phyloP scores from a whole-genome alignment of 345 rosid genomes.

The Hibiscus syriacus region DNA sequence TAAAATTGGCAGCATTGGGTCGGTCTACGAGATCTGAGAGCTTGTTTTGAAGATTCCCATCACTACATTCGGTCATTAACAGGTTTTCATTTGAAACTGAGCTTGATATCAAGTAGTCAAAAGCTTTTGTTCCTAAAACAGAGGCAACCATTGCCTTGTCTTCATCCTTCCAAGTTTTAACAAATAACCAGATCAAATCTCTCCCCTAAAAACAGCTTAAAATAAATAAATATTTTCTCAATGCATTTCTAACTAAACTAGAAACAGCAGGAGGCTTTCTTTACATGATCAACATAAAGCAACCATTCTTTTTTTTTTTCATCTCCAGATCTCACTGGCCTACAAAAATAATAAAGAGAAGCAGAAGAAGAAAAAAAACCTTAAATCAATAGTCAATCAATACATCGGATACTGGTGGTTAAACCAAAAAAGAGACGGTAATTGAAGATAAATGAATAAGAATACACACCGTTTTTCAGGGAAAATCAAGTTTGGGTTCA shows the following conservation, averaged over 20 bases:
- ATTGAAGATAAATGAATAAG: slow-evolving; percentile 6
- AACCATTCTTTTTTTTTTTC: slow-evolving; percentile 11
- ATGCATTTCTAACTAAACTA: slow-evolving; percentile 14
- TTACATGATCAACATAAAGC: slow-evolving; percentile 3
- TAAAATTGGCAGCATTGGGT: slow-evolving; percentile 60
- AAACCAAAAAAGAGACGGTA: slow-evolving; percentile 2
- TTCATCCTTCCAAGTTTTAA: slow-evolving; percentile 76
- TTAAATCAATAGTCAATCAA: too few species aligned
- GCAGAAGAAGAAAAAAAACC: slow-evolving; percentile 10
- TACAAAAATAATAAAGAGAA: too few species aligned
- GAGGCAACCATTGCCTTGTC: slow-evolving; percentile 59
- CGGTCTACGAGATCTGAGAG: slow-evolving; percentile 87
- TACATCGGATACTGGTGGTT: too few species aligned
- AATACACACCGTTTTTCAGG: slow-evolving; percentile 25
- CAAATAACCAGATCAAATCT: slow-evolving; percentile 19
- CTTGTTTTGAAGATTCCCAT: slow-evolving; percentile 72
- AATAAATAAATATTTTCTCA: neutral
- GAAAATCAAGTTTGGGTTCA: slow-evolving; percentile 17
- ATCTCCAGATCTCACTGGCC: slow-evolving; percentile 45
- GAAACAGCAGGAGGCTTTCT: too few species aligned
- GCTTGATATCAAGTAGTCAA: too few species aligned
- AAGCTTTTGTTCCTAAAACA: slow-evolving; percentile 78
- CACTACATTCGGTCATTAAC: slow-evolving; percentile 47
- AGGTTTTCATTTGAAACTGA: too few species aligned
- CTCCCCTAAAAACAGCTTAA: neutral